A percentile compares a stretch with the other conserved stretches of the same genome.
phyloP scores from a whole-genome alignment of 371 early-diverging fungal species.

The Enteropsectra breve region DNA sequence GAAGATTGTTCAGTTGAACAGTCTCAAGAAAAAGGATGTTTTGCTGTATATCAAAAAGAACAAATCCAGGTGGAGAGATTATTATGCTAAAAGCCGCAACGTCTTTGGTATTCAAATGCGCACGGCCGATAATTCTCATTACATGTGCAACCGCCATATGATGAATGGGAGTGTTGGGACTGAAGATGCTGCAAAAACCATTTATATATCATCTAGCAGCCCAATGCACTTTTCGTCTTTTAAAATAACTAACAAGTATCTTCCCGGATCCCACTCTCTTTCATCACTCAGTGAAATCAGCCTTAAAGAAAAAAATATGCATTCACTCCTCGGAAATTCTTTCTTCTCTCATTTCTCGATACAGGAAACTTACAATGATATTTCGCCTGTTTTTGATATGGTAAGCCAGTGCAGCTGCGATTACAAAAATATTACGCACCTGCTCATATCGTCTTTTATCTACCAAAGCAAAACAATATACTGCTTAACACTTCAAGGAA shows the following conservation, averaged over 20 bases:
- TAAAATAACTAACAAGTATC: background rate
- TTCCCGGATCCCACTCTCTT: background rate
- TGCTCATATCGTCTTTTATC: slow-evolving; percentile 19
- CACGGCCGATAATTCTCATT: too few species aligned
- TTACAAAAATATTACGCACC: background rate
- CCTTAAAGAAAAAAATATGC: too few species aligned
- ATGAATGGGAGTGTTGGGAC: slow-evolving; percentile 8
- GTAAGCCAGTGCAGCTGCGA: background rate
- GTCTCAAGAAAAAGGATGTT: slow-evolving; percentile 1
- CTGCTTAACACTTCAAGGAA: slow-evolving; percentile 7
- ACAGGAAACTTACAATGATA: slow-evolving; percentile 26
- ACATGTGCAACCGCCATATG: background rate
- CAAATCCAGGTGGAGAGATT: slow-evolving; percentile 9
- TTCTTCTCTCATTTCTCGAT: slow-evolving; percentile 43
- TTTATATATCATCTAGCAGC: slow-evolving; percentile 24
- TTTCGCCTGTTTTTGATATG: slow-evolving; percentile 1
- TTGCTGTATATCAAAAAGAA: background rate
- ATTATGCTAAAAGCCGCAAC: background rate
- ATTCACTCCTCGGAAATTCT: too few species aligned
- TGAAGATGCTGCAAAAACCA: background rate
- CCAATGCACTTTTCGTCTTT: slow-evolving; percentile 12
- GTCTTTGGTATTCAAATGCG: too few species aligned
- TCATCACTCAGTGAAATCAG: background rate
- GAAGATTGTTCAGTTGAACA: too few species aligned
- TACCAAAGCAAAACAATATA: slow-evolving; percentile 10